These are phyloP conservation scores for Limnanthes douglasii DNA, from an alignment of 345 rosid species.

Conservation along the genomic window DNA sequence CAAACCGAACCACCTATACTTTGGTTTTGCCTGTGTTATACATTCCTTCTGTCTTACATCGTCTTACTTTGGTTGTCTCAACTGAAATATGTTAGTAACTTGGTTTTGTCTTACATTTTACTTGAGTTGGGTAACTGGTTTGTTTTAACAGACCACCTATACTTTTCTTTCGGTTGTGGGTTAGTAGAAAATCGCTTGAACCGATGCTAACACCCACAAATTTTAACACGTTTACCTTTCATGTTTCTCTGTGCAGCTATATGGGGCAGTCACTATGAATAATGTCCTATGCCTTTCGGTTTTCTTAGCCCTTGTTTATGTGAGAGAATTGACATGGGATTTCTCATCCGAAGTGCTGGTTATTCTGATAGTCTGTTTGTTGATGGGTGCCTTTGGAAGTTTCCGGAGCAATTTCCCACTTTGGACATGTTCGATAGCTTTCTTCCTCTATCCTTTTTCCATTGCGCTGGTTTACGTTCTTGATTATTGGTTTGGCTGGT, in stretches of 20 bases:
- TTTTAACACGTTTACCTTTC: slow-evolving; percentile 1
- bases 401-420: slow-evolving; percentile 84
- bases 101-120: no score
- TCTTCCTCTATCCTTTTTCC: slow-evolving; percentile 65
- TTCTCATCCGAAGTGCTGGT: slow-evolving; percentile 91
- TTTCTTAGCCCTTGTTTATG: slow-evolving; percentile 73
- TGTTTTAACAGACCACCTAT: no score
- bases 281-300: slow-evolving; percentile 84
- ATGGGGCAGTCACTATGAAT: slow-evolving; percentile 89
- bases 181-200: no score
- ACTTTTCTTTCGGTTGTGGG: no score
- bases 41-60: no score
- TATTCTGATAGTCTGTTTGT: slow-evolving; percentile 62
- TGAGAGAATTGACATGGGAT: slow-evolving; percentile 81
- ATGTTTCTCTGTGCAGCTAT: slow-evolving; percentile 39
- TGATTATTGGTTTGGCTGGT: slow-evolving; percentile 79
- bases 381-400: slow-evolving; percentile 77
- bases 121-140: no score
- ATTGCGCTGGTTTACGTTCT: slow-evolving; percentile 77
- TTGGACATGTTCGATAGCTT: slow-evolving; percentile 72
- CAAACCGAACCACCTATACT: no score
- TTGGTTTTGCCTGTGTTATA: no score
- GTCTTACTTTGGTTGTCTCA: no score
- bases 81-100: no score
- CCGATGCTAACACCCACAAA: no score